Base-by-base conservation (phyloP, 805 yeast species). In the Saturnispora silvae region DNA sequence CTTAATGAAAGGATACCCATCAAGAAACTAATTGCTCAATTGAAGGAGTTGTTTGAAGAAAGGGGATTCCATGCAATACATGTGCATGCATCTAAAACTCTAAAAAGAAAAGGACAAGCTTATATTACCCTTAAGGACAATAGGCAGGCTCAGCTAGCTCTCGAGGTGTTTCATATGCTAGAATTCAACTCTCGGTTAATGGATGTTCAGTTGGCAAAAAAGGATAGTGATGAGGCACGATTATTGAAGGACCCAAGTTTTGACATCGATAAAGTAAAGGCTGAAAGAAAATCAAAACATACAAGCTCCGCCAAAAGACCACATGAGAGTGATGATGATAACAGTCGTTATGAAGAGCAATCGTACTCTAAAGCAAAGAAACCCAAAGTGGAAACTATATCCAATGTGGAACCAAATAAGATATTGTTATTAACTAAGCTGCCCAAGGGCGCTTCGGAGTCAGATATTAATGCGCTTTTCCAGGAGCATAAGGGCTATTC, bases 41-140 rank as follows among this genome's bases (percentile, higher is more conserved):
- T 84, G 3, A 40, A 40, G 3, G 51, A 55, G 7, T 42, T 66
- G 1, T 77, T 77, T 40, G 51, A 61, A 14, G 69, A 60, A 49
- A 77, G 79, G 0, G 61, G 61, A 1, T 58, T 79, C n/a, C 28
- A 41, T 6, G 47, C 50, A 1, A 39, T 65, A 13, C 69, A 67
- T 22, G 57, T 83, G 10, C 61, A 70, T 2, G 73, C 83, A 1
- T 75, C 73, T 40, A 69, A 68, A 41, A 77, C 74, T 45, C 48
- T 82, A n/a, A 68, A 64, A 43, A 65, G 79, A 69, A 68, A 78
- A 40, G 95, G 95, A 2, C 95, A 84, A 54, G 95, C 94, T 1
- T 84, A 82, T 53, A 65, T 84, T 5, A 72, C 82, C 0, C 72
- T 76, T 36, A 64, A 59, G 3, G 50, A 54, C 15, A 47, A 49